Evolutionary conservation across 176 grass and related monocot genomes (phyloP), one percentile per base, ranked within the genome.

Genomic region (Zoysia pacifica): DNA sequence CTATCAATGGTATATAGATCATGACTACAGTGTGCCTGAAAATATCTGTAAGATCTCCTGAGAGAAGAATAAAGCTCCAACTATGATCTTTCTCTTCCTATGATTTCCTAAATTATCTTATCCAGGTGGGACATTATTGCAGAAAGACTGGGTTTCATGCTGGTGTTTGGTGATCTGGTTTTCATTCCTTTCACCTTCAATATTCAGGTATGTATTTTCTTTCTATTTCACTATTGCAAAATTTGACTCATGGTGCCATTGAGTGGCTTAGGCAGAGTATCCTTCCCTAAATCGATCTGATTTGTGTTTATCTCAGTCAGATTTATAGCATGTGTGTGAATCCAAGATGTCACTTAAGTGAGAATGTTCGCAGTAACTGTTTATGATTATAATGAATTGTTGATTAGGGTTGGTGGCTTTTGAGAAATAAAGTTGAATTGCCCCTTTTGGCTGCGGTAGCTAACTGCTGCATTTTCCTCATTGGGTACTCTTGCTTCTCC

Each of bases 91-190:
- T 55, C 11, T 1, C 2, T 73, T 55, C 28, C 18, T 8, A 3
- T 81, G 35, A 66, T 85, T 69, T 70, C 4, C 37, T 50, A 45
- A 35, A 37, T 65, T 9, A 16, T 13, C 69, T 67, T 87, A 28
- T 88, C 80, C 77, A 98, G 96, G 71, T 98, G 96, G 96, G 96
- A 98, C 65, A 98, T 98, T 81, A 98, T 98, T 85, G 96, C 92
- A 44, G 96, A 98, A 89, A 91, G 84, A 76, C 81, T 98, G 75
- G 96, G 96, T 52, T 98, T 93, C 86, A 98, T 98, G 96, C 86
- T 98, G 75, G 90, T 98, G 7, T 98, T 94, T 86, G 96, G 96
- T 65, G 96, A 98, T 76, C 85, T 98, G 79, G 96, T 98, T 75
- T 98, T 98, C 83, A 91, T 98, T 70, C 96, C 96, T 67, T 98